Evolutionary conservation across 768 basidiomycete species (phyloP).

Genomic region (Tylopilus cervinicoccineus): DNA sequence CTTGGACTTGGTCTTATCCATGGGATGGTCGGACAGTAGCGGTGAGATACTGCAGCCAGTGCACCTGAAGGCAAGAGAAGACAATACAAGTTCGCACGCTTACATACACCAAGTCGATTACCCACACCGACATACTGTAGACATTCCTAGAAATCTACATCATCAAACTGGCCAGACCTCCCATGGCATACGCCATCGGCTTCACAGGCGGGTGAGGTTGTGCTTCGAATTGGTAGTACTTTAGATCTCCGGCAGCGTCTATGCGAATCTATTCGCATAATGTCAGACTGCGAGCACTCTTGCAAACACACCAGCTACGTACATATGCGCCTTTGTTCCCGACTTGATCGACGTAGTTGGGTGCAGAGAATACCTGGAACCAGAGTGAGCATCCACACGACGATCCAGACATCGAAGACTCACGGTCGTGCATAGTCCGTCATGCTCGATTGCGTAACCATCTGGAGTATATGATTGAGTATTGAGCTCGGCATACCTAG

Average conservation of each 20-base stretch:
- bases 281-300: conserved; percentile 5
- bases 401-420: conserved; percentile 14
- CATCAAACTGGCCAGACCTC: conserved; percentile 64
- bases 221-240: conserved; percentile 82
- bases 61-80: not conserved
- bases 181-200: conserved; percentile 86
- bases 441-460: conserved; percentile 93
- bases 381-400: conserved; percentile 10
- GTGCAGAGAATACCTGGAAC: conserved; percentile 83
- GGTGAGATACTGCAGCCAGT: conserved; percentile 1
- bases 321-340: conserved; percentile 93
- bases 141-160: conserved; percentile 41
- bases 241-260: conserved; percentile 65
- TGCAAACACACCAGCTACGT: conserved; percentile 29
- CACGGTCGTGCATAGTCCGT: conserved; percentile 91
- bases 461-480: conserved; percentile 41
- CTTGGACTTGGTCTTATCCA: conserved; percentile 40
- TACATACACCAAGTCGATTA: not conserved
- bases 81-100: conserved; percentile 24
- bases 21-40: conserved; percentile 9
- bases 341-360: conserved; percentile 90
- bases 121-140: not conserved
- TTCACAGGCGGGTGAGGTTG: conserved; percentile 85
- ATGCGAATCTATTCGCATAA: conserved; percentile 62
- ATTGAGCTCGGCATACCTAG: not conserved